A percentile compares a stretch with the other conserved stretches of the same genome.
phyloP scores from a whole-genome alignment of 2,329 filamentous ascomycete genomes.

The Cadophora gregata region DNA sequence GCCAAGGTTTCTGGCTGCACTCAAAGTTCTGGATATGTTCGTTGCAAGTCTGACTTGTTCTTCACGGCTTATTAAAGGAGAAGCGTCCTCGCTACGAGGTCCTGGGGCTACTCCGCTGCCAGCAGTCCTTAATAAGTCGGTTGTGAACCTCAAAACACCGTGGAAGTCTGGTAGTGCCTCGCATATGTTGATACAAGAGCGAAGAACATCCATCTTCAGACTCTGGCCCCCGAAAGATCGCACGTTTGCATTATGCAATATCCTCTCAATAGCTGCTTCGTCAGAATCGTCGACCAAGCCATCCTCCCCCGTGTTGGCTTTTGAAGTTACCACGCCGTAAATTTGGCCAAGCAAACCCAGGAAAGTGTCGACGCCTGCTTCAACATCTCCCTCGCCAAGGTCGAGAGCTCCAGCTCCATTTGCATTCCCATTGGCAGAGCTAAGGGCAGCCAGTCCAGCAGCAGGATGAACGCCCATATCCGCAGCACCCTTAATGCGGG shows the following conservation, averaged over 20 bases:
- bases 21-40: conserved; percentile 84
- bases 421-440: conserved; percentile 56
- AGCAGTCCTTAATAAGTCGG: conserved; percentile 80
- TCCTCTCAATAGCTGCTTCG: conserved; percentile 59
- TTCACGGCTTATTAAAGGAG: conserved; percentile 74
- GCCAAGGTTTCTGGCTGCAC: conserved; percentile 77
- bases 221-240: conserved; percentile 78
- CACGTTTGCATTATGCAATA: conserved; percentile 62
- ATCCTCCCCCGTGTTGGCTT: conserved; percentile 15
- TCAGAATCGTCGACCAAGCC: conserved; percentile 53
- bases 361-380: conserved; percentile 69
- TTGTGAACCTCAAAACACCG: conserved; percentile 87
- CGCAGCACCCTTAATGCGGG: conserved; percentile 90
- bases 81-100: conserved; percentile 69
- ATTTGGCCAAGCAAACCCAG: conserved; percentile 65
- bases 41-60: conserved; percentile 86
- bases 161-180: conserved; percentile 92
- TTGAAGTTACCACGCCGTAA: conserved; percentile 62
- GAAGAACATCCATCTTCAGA: conserved; percentile 85
- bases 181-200: conserved; percentile 90
- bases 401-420: conserved; percentile 63
- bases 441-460: conserved; percentile 79
- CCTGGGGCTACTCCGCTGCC: conserved; percentile 81
- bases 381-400: conserved; percentile 67
- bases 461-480: conserved; percentile 96